A percentile compares a stretch with the other conserved stretches of the same genome.
These are phyloP conservation scores for Plasmodium fragile DNA, from an alignment of 169 alveolate species.

Conservation along the genomic window DNA sequence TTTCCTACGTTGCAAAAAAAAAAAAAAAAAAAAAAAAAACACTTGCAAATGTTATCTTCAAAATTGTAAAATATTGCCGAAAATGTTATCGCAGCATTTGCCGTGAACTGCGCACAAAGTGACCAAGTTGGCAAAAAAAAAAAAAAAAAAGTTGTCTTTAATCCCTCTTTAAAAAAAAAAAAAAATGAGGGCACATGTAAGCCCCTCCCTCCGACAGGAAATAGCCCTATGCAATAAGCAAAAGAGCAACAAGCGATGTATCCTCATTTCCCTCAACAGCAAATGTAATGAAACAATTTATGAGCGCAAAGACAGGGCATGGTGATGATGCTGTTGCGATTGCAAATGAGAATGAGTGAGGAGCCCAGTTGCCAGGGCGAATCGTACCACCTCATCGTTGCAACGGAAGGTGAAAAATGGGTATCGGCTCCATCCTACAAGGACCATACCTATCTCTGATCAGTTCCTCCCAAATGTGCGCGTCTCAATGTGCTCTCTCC, in stretches of 20 bases:
- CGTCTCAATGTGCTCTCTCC: neutral
- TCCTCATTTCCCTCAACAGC: conserved; percentile 41
- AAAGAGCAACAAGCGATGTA: conserved; percentile 49
- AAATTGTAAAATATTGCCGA: no score
- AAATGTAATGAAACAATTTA: conserved; percentile 14
- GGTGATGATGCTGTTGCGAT: neutral
- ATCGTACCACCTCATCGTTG: neutral
- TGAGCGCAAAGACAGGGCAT: neutral
- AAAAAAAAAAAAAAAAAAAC: neutral
- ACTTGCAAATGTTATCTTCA: neutral
- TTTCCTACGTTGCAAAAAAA: neutral
- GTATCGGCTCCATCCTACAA: neutral
- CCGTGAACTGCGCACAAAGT: neutral
- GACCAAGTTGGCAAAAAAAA: neutral
- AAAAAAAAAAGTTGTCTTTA: neutral
- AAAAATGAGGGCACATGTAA: conserved; percentile 35
- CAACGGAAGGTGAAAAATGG: neutral
- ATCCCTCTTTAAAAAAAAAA: neutral
- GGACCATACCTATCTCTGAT: neutral
- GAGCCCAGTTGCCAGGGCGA: neutral
- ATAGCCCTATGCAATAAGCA: conserved; percentile 40
- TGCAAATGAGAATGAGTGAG: neutral
- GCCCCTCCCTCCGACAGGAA: conserved; percentile 43
- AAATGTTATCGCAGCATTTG: neutral
- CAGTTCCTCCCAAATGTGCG: neutral